A percentile compares a stretch with the other conserved stretches of the same genome.
Evolutionary conservation across 805 yeast species (phyloP).

Genomic region (Starmera caribaea): DNA sequence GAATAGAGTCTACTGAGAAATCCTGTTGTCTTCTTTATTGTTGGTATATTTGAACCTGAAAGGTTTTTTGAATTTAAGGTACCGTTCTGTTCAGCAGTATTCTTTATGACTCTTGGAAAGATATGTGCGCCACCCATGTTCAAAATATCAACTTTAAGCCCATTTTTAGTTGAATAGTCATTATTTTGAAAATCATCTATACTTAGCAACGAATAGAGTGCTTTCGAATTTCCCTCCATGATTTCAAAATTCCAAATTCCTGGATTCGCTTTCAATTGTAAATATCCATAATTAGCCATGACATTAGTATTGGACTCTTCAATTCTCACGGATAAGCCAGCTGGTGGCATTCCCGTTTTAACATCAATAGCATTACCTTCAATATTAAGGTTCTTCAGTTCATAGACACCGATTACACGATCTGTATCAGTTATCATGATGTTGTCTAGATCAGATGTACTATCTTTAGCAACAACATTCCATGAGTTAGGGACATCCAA

Average conservation of each 20-base stretch:
- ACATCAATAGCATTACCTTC: constrained; percentile 62
- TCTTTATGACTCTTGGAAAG: constrained; percentile 35
- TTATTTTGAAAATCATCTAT: constrained; percentile 15
- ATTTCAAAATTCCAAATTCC: constrained; percentile 55
- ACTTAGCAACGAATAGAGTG: constrained; percentile 30
- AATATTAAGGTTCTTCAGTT: constrained; percentile 44
- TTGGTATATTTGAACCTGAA: too few relatives aligned
- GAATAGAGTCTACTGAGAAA: constrained; percentile 8
- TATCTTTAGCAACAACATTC: constrained; percentile 47
- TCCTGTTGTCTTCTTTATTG: constrained; percentile 1
- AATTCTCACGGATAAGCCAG: constrained; percentile 15
- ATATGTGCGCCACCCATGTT: constrained; percentile 37
- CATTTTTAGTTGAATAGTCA: constrained; percentile 2
- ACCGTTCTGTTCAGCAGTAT: constrained; percentile 26
- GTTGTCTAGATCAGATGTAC: constrained; percentile 55
- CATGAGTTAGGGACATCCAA: constrained; percentile 58
- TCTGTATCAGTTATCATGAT: constrained; percentile 31
- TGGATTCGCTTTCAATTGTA: constrained; percentile 66
- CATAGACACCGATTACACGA: constrained; percentile 34
- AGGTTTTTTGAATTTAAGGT: constrained; percentile 5
- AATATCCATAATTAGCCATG: constrained; percentile 77
- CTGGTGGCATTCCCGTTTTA: constrained; percentile 11
- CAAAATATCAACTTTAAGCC: constrained; percentile 24
- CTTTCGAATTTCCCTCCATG: constrained; percentile 31
- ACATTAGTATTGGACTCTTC: constrained; percentile 47